Base-by-base conservation (phyloP, 345 rosid genomes). In the Rhodamnia rubescens region DNA sequence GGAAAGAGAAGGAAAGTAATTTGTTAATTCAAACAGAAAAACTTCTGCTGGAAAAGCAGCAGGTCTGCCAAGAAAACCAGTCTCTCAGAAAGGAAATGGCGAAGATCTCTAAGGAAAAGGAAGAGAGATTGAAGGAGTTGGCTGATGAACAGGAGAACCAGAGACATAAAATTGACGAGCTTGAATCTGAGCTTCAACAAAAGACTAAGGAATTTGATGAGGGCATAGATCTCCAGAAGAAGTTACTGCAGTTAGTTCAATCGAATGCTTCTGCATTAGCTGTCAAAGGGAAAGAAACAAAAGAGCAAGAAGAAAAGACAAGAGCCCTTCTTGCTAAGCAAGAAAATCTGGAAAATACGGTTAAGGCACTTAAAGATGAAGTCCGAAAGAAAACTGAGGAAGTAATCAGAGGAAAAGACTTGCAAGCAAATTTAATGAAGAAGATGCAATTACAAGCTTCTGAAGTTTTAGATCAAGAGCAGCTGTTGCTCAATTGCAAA, bases 1-100 rank as follows among this genome's bases (percentile, higher is more conserved):
- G 94, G 94, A 92, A 86, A 87, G 93, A 90, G 81, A 92, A 87
- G 89, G 96, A 93, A 89, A 91, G 87, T 3, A 75, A 69, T 84
- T 85, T 94, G 82, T 84, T 90, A 59, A 89, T 87, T 9, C 91
- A 90, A 64, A 84, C 95, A 54, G 90, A 94, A 58, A 92, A 91
- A 84, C 91, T 95, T 87, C 81, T 89, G 86, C 84, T 88, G 20
- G 94, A 94, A 83, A 93, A 90, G 87, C 88, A 92, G 49, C 89
- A 83, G 83, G 85, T 49, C 29, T 58, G 84, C 82, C 90, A 89
- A 75, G 92, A 92, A 88, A 93, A 90, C 83, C 84, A 74, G 75
- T 86, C 82, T 54, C 91, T 93, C 75, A 86, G 87, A 83, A 85
- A 89, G 81, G 93, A 93, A 47, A 92, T 88, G 87, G 93, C 82